Conservation (phyloP, 2,329 filamentous ascomycete genomes). For the Alternaria angustiovoidea region DNA sequence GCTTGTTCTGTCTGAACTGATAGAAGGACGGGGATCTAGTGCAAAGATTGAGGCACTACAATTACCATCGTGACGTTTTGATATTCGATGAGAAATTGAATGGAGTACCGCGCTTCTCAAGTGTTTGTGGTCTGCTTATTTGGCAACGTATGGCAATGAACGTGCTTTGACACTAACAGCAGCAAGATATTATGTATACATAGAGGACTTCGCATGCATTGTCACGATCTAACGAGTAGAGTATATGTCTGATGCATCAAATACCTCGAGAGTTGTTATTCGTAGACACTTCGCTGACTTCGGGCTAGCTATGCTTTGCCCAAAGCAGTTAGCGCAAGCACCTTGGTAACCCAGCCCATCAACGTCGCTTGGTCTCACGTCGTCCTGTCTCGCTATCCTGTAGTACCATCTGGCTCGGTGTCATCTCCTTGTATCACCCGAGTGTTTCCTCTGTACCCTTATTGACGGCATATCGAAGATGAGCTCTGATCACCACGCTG, state of each 20-base stretch:
- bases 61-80: slow-evolving; percentile 19
- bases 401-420: neutral
- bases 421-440: neutral
- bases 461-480: neutral
- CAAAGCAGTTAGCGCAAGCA: neutral
- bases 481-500: neutral
- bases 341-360: slow-evolving; percentile 12
- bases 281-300: neutral
- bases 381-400: neutral
- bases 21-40: slow-evolving; percentile 65
- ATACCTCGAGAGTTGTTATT: neutral
- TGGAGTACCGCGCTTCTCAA: neutral
- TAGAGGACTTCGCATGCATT: neutral
- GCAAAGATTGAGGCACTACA: slow-evolving; percentile 66
- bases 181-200: neutral
- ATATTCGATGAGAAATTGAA: neutral
- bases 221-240: neutral
- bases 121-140: neutral
- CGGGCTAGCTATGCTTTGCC: neutral
- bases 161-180: neutral
- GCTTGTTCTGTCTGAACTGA: slow-evolving; percentile 73
- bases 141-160: neutral
- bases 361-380: neutral
- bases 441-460: neutral
- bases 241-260: neutral